Base-by-base conservation (phyloP, 2,329 filamentous ascomycete species). In the Fusarium haematococcum region DNA sequence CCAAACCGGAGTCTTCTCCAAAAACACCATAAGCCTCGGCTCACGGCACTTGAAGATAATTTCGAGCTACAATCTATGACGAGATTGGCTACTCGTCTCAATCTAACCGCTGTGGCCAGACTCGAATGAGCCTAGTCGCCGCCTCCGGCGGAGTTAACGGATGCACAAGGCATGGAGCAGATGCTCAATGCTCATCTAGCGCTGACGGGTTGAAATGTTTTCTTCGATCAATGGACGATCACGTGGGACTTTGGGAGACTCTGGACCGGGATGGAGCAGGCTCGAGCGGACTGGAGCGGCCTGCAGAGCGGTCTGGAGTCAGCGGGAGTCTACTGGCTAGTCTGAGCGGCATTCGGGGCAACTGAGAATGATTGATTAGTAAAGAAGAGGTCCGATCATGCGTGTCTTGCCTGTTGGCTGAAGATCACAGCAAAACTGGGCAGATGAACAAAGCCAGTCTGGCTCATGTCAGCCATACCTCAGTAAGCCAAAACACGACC, bases 201-300 rank as follows among this genome's bases (percentile, higher is more conserved):
- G 54, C 54, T 57, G 54, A 57, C 32, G 20, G 54, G 13, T 35
- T 18, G 13, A 20, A 57, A 23, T 37, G n/a, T 57, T 37, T 35
- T 14, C 52, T 18, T 37, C 20, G 54, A 35, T 57, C 27, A 52
- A 37, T 57, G 32, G 33, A 35, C 30, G 16, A 23, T 57, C 54
- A 57, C 54, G 54, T 57, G 54, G 54, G 32, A 57, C 54, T 57
- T 57, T 57, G 54, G 54, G 33, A 52, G 10, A 52, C 48, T 14
- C 48, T 20, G 27, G 48, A 6, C 48, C 6, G 6, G 48, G 48
- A 14, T 52, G 6, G n/a, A 14, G 48, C 48, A 7, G 48, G 6
- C 48, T 32, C 2, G 27, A 52, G 48, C 48, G 48, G 27, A n/a
- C 18, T n/a, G 10, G 27, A 52, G 48, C 27, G 8, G 23, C 6